Base-by-base conservation (phyloP, 768 basidiomycete genomes). In the Pleurotus sapidus region DNA sequence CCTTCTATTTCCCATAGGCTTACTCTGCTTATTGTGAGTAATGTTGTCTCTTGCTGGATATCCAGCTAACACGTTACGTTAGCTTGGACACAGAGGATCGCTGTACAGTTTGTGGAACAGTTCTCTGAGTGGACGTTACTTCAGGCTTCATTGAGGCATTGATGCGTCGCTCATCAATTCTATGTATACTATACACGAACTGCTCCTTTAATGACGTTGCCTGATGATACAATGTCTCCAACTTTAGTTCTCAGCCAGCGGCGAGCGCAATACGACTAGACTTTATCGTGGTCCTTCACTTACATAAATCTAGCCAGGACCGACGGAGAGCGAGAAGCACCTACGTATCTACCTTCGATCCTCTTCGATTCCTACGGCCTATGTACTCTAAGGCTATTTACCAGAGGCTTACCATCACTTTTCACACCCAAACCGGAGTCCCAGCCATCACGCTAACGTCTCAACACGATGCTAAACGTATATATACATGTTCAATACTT, bases 21-120 rank as follows among this genome's bases (percentile, higher is more conserved):
- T 71, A 14, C 65, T 69, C 20, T 70, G 66, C 47, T 63, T 71
- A 43, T 68, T 67, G 70, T 70, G 40, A 38, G 66, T 62, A 15
- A 14, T 34, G 9, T 4, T 7, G 11, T 50, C 15, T 50, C 18
- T 3, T 38, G n/a, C 49, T 14, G 23, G 2, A 9, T 42, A n/a
- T 39, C 3, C n/a, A 42, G 24, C 20, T 42, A 4, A 54, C 9
- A 8, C 7, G 12, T 7, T 38, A n/a, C 12, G 9, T 18, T 9
- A 54, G 51, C n/a, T 17, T 54, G 8, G 51, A 54, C 39, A 42
- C 15, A 25, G 51, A 54, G 25, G 37, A 42, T n/a, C n/a, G 42
- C n/a, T 45, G 42, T 45, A 12, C 20, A 17, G n/a, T n/a, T 14
- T 45, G 42, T 23, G 42, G 42, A 17, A 45, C 42, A 7, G 20